Base-by-base conservation (phyloP, 768 basidiomycete species). In the Coprinopsis cinerea region DNA sequence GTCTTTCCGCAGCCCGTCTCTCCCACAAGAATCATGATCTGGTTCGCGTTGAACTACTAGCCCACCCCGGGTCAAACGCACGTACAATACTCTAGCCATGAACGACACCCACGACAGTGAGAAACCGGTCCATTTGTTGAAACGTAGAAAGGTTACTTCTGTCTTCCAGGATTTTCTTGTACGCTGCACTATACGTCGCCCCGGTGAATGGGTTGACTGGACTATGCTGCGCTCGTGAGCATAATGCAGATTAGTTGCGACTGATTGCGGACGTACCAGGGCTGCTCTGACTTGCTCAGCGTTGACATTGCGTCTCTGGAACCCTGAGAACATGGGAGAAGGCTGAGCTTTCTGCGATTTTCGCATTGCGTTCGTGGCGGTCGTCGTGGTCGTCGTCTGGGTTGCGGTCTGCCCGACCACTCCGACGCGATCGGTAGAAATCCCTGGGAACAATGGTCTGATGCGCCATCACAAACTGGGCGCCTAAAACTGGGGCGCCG, bases 1-100 rank as follows among this genome's bases (percentile, higher is more conserved):
- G 92, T 96, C 73, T 95, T 97, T 27, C 93, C 94, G 23, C 90
- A 88, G 9, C 93, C 94, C 0, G 94, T 96, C 73, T 96, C 94
- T 58, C 94, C 89, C 51, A 91, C 87, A 79, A 92, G 84, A 53
- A 92, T 80, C 34, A 88, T 83, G 54, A 96, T 85, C 71, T 95
- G 92, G 64, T 91, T 81, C 57, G 79, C 68, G 51, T 61, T 78
- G 68, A 87, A 90, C 83, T 86, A 67, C 58, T 53, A 70, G 64
- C 59, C 55, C 9, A 15, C n/a, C 44, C 28, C 57, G 55, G 35
- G 56, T 49, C 30, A 41, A 46, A 23, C 14, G 17, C 28, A 22
- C 9, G 41, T 25, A 23, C 32, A 20, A 17, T 7, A 41, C 1
- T 23, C 14, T 22, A 14, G 28, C 50, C 30, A 47, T 53, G 37